Evolutionary conservation across 139 green algal species (phyloP).

Genomic region (Prasinococcaceae sp.): DNA sequence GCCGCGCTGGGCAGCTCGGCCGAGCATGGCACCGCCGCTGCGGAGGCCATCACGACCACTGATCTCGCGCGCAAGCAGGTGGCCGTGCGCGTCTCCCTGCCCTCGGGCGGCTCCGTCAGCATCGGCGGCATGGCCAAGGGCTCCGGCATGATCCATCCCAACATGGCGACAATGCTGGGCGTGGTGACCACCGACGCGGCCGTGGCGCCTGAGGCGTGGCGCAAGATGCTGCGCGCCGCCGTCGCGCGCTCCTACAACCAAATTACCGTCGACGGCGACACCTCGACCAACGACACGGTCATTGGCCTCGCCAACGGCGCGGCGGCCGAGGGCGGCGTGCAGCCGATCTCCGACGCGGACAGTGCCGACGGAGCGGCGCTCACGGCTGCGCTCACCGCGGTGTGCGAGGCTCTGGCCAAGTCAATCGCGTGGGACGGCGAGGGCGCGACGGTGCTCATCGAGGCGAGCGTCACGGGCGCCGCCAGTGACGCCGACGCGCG

Average conservation of each 20-base stretch:
- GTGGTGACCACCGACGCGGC: slow-evolving; percentile 87
- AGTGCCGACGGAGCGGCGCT: slow-evolving; percentile 45
- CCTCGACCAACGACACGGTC: slow-evolving; percentile 75
- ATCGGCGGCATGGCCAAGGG: slow-evolving; percentile 92
- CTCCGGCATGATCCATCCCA: slow-evolving; percentile 97
- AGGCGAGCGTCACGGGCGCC: slow-evolving; percentile 50
- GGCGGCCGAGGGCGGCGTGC: slow-evolving; percentile 23
- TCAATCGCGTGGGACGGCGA: slow-evolving; percentile 96
- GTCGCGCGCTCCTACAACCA: slow-evolving; percentile 34
- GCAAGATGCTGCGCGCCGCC: slow-evolving; percentile 41
- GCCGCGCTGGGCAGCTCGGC: slow-evolving; percentile 29
- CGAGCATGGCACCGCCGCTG: slow-evolving; percentile 23
- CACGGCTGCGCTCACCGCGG: slow-evolving; percentile 67
- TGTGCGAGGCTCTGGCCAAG: slow-evolving; percentile 70
- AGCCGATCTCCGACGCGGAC: slow-evolving; percentile 36
- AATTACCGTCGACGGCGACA: slow-evolving; percentile 77
- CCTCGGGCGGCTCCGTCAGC: slow-evolving; percentile 24
- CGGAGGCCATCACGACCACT: slow-evolving; percentile 33
- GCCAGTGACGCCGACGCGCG: slow-evolving; percentile 37
- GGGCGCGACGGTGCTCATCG: slow-evolving; percentile 87
- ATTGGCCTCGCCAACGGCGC: slow-evolving; percentile 60
- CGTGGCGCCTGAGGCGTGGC: slow-evolving; percentile 59
- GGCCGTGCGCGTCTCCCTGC: slow-evolving; percentile 24
- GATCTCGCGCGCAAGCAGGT: slow-evolving; percentile 74
- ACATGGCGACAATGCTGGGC: slow-evolving; percentile 98